A percentile compares a stretch with the other conserved stretches of the same genome.
phyloP scores from a whole-genome alignment of 179 eudicot species.

The Amaranthus tricolor region DNA sequence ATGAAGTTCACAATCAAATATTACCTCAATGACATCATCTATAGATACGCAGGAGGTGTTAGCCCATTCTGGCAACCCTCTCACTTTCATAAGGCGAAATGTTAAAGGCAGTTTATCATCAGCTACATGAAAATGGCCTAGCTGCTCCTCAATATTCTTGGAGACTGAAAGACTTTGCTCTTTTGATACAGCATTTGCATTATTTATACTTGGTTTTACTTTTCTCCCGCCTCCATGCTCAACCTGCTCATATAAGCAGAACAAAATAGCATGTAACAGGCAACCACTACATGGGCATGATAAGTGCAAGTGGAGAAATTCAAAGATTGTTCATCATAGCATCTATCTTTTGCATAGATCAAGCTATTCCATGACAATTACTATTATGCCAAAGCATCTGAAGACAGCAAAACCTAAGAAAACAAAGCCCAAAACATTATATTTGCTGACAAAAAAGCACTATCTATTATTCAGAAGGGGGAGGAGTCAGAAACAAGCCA shows the following conservation, averaged over 20 bases:
- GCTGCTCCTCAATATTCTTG: conserved; percentile 42
- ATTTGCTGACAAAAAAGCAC: too few species aligned
- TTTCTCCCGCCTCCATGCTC: conserved; percentile 22
- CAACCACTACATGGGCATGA: background rate
- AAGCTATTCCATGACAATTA: background rate
- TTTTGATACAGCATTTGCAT: conserved; percentile 24
- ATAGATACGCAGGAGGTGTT: conserved; percentile 80
- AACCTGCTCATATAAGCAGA: conserved; percentile 26
- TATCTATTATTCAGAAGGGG: too few species aligned
- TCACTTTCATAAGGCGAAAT: conserved; percentile 74
- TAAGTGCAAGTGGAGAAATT: background rate
- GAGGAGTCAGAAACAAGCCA: too few species aligned
- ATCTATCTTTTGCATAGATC: background rate
- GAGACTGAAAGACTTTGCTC: conserved; percentile 16
- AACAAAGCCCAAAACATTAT: too few species aligned
- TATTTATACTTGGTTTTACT: conserved; percentile 27
- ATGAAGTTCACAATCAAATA: background rate
- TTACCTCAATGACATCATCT: conserved; percentile 75
- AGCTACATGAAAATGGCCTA: conserved; percentile 48
- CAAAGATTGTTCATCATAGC: background rate
- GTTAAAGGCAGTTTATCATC: conserved; percentile 50
- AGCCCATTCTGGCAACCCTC: conserved; percentile 81
- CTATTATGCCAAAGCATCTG: background rate
- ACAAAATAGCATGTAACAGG: conserved; percentile 2
- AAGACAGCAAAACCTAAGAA: background rate